phyloP scores from a whole-genome alignment of 257 asterid species.

The Leonotis leonurus region DNA sequence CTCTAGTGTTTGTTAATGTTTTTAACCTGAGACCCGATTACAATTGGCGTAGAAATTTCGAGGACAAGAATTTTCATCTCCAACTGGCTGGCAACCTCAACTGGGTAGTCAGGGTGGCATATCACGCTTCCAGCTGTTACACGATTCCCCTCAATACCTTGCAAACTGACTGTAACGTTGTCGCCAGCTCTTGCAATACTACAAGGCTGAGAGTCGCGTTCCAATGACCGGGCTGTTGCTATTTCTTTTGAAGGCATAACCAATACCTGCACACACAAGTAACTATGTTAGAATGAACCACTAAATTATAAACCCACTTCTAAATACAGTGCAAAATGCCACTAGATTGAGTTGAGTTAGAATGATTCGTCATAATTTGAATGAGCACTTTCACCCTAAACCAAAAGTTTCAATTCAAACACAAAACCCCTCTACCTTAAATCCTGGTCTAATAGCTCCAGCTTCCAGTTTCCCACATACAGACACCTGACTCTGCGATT shows the following conservation, averaged over 20 bases:
- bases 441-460: conserved; percentile 80
- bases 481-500: conserved; percentile 71
- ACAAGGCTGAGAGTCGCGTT: conserved; percentile 54
- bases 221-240: conserved; percentile 65
- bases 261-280: conserved; percentile 70
- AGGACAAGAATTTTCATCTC: conserved; percentile 76
- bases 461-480: conserved; percentile 82
- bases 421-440: conserved; percentile 43
- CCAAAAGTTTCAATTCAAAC: not conserved
- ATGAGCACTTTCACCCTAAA: not conserved
- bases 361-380: not conserved
- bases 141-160: conserved; percentile 60
- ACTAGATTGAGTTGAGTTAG: not conserved
- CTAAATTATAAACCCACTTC: not conserved
- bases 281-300: too few species aligned
- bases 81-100: conserved; percentile 61
- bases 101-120: conserved; percentile 90
- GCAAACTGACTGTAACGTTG: conserved; percentile 66
- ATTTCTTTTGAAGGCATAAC: conserved; percentile 72
- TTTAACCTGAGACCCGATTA: conserved; percentile 85
- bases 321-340: not conserved
- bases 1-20: not conserved
- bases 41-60: conserved; percentile 55
- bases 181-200: conserved; percentile 88
- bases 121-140: conserved; percentile 76